Conservation (phyloP, 257 asterid genomes). For the Primulina eburnea region DNA sequence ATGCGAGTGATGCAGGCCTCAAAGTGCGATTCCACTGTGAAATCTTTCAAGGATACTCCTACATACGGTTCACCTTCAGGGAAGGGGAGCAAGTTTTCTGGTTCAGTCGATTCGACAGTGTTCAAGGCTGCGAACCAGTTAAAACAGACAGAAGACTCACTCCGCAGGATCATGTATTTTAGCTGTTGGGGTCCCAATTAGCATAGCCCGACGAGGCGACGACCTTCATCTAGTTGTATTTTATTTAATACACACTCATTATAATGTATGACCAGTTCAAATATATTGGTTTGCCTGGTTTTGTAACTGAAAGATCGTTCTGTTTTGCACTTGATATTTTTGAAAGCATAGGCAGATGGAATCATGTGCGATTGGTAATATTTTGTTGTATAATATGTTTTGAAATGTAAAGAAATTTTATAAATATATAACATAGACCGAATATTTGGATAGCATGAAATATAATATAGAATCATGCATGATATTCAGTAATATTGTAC, state of each 20-base stretch:
- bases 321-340: background rate
- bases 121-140: constrained; percentile 28
- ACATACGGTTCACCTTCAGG: constrained; percentile 22
- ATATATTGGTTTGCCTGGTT: background rate
- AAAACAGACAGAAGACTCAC: constrained; percentile 54
- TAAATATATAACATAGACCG: no score
- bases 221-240: no score
- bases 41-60: constrained; percentile 10
- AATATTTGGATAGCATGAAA: no score
- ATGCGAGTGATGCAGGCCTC: background rate
- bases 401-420: background rate
- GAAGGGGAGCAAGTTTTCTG: constrained; percentile 35
- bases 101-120: constrained; percentile 16
- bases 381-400: background rate
- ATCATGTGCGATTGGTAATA: no score
- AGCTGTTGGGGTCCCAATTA: constrained; percentile 70
- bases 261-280: no score
- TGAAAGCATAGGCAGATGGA: no score
- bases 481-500: background rate
- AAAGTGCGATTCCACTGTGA: background rate
- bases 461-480: no score
- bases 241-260: no score
- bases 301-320: no score
- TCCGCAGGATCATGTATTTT: constrained; percentile 59
- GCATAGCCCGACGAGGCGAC: no score